phyloP scores from a whole-genome alignment of 2,329 filamentous ascomycete species.

The Pseudomassariella vexata region DNA sequence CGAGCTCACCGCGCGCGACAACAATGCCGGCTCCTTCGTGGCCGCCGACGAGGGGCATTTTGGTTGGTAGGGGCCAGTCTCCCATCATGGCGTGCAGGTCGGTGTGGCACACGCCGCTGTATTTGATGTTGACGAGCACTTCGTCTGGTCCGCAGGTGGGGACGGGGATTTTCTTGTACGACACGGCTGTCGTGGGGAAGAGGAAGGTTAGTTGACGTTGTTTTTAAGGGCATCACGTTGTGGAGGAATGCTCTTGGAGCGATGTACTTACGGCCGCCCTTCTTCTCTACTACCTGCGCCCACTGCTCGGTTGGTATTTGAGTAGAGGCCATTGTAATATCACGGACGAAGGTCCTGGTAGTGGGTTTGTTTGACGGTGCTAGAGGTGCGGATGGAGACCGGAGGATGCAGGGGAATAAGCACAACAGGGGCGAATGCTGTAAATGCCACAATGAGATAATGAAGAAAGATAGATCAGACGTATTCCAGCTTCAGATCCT shows the following conservation, averaged over 20 bases:
- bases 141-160: constrained; percentile 78
- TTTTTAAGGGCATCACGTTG: constrained; percentile 3
- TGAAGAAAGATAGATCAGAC: too few relatives aligned
- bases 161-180: constrained; percentile 79
- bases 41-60: constrained; percentile 80
- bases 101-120: constrained; percentile 85
- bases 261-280: constrained; percentile 41
- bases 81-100: constrained; percentile 75
- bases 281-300: constrained; percentile 85
- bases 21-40: constrained; percentile 76
- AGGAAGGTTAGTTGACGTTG: not conserved
- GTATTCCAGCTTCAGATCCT: too few relatives aligned
- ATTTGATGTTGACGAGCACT: constrained; percentile 87
- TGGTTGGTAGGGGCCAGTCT: constrained; percentile 81
- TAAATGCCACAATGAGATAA: too few relatives aligned
- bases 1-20: constrained; percentile 72
- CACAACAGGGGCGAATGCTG: too few relatives aligned
- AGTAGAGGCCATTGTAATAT: too few relatives aligned
- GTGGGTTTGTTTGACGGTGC: too few relatives aligned
- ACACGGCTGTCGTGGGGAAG: constrained; percentile 38
- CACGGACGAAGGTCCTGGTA: too few relatives aligned
- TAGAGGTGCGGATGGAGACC: too few relatives aligned
- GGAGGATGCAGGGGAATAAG: too few relatives aligned
- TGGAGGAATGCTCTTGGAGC: too few relatives aligned
- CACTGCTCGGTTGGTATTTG: constrained; percentile 81